phyloP scores from a whole-genome alignment of 1,139 yeast species.

The Geotrichum klebahnii region DNA sequence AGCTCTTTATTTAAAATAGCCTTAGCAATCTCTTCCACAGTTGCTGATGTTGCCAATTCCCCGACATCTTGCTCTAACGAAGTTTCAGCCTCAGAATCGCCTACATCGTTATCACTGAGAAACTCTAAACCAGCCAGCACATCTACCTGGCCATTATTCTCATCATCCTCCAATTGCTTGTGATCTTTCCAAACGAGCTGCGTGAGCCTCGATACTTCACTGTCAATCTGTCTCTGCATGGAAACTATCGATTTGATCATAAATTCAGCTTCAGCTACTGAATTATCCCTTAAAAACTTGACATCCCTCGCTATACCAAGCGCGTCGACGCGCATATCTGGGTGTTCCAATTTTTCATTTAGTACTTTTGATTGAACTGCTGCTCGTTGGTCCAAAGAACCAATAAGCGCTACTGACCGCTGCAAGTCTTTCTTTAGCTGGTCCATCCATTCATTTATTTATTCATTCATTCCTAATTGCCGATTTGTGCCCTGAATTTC shows the following conservation, averaged over 20 bases:
- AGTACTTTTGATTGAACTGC: neutral
- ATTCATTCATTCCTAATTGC: neutral
- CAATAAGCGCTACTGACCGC: conserved; percentile 7
- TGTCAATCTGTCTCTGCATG: neutral
- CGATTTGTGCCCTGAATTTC: neutral
- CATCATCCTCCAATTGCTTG: neutral
- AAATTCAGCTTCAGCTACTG: conserved; percentile 5
- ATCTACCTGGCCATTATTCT: too few relatives aligned
- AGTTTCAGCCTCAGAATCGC: too few relatives aligned
- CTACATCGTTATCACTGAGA: too few relatives aligned
- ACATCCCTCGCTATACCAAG: neutral
- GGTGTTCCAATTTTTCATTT: neutral
- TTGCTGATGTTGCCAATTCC: too few relatives aligned
- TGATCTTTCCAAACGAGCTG: neutral
- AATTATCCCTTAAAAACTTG: conserved; percentile 5
- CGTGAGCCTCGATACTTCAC: conserved; percentile 5
- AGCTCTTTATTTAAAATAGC: too few relatives aligned
- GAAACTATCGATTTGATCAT: neutral
- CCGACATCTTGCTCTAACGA: too few relatives aligned
- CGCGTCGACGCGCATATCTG: conserved; percentile 1
- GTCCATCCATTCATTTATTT: conserved; percentile 8
- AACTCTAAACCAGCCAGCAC: too few relatives aligned
- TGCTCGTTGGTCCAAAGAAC: conserved; percentile 7
- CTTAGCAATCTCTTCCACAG: too few relatives aligned
- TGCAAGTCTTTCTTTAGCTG: conserved; percentile 8